Evolutionary conservation across 352 stramenopile species (phyloP), one percentile per base, ranked within the genome.

Genomic region (Globisporangium nunn): DNA sequence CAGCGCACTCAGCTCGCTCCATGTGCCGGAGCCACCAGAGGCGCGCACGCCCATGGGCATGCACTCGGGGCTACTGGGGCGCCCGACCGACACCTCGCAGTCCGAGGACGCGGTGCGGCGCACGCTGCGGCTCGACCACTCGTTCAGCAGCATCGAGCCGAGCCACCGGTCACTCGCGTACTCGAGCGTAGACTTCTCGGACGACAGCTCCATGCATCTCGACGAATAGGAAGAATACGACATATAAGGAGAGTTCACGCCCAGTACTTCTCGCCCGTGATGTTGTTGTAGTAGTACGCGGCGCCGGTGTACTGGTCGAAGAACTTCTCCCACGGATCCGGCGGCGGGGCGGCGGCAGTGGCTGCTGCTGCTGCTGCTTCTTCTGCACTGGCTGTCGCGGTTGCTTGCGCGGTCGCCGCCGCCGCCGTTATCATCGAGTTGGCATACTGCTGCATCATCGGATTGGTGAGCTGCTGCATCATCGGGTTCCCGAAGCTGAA

Each of bases 281-380:
- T 71, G 67, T 68, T 86, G 71, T 95, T 95, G 75, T 92, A 95
- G 68, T 91, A 96, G 63, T 94, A 95, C 2, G 82, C 73, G 12
- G 82, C 75, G 12, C 85, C 85, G 0, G 78, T 90, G 68, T 83
- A 87, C 61, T 96, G 85, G 64, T 96, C 87, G 37, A 89, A 87
- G 68, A 88, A 91, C 51, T 95, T 86, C 15, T 88, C 74, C 85
- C 85, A 96, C 30, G 79, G 76, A 62, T 89, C 78, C 2, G 75
- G 71, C 5, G 76, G 76, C 11, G 69, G 63, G 18, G 35, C 54
- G 57, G 57, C 55, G 31, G 50, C 52, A n/a, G 59, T 49, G 11
- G 37, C 37, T 6, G 37, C 10, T 5, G 2, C 37, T 4, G 15
- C 37, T 17, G 50, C 47, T 47, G 59, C 48, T 30, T 53, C 48